phyloP scores from a whole-genome alignment of 169 alveolate genomes.

The Plasmodium billcollinsi region DNA sequence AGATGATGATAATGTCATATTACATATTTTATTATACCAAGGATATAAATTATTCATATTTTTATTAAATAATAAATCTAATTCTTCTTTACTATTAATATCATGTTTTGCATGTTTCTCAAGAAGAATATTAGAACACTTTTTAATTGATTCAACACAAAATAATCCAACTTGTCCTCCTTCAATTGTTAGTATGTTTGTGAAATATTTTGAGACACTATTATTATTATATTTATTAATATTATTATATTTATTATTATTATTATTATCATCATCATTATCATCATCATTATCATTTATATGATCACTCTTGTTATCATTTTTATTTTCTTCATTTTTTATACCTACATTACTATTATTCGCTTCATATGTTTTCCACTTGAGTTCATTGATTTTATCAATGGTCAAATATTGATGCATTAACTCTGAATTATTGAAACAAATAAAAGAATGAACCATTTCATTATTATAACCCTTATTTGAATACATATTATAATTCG shows the following conservation, averaged over 20 bases:
- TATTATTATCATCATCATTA: background rate
- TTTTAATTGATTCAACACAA: conserved; percentile 80
- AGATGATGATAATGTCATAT: conserved; percentile 59
- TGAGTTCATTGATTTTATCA: conserved; percentile 42
- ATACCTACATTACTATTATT: conserved; percentile 41
- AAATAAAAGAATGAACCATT: conserved; percentile 45
- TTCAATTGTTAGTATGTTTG: conserved; percentile 64
- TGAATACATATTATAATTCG: background rate
- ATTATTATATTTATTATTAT: background rate
- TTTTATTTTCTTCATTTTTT: background rate
- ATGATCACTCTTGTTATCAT: background rate
- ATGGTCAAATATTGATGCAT: conserved; percentile 62
- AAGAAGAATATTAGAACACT: conserved; percentile 34
- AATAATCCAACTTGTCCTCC: conserved; percentile 83
- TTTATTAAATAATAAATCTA: conserved; percentile 29
- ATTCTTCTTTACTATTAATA: conserved; percentile 51
- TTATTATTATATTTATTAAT: conserved; percentile 11
- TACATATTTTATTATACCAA: conserved; percentile 72
- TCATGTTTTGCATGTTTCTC: conserved; percentile 20
- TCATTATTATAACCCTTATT: conserved; percentile 43
- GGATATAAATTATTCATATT: conserved; percentile 60
- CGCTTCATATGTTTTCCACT: conserved; percentile 80
- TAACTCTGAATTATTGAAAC: conserved; percentile 59
- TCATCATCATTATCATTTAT: background rate
- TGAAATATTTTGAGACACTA: conserved; percentile 42